phyloP scores from a whole-genome alignment of 768 basidiomycete species.

The Amanita inopinata region DNA sequence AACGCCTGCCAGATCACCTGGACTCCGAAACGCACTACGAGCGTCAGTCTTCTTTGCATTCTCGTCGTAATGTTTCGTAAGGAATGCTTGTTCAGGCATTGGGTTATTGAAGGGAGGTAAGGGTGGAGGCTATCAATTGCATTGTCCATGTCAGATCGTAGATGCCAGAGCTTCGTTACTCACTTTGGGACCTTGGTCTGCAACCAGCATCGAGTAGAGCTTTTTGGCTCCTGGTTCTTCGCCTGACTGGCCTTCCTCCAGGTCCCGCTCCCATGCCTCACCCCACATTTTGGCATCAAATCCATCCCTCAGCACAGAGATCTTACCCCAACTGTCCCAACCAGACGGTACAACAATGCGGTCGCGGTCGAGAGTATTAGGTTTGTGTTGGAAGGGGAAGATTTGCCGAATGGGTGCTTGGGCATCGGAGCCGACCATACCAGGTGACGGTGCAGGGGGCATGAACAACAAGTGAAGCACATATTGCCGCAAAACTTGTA shows the following conservation, averaged over 20 bases:
- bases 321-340: constrained; percentile 99
- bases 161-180: constrained; percentile 14
- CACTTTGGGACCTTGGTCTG: constrained; percentile 68
- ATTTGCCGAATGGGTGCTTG: constrained; percentile 63
- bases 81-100: constrained; percentile 83
- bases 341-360: constrained; percentile 87
- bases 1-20: constrained; percentile 56
- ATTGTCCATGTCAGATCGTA: not conserved
- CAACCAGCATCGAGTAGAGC: constrained; percentile 63
- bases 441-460: constrained; percentile 67
- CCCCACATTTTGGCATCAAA: constrained; percentile 81
- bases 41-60: constrained; percentile 84
- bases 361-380: constrained; percentile 91
- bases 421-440: constrained; percentile 48
- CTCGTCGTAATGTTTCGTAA: constrained; percentile 85
- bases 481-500: constrained; percentile 73
- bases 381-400: constrained; percentile 80
- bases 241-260: constrained; percentile 32
- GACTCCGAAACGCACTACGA: constrained; percentile 71
- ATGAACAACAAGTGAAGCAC: constrained; percentile 74
- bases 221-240: constrained; percentile 55
- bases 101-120: constrained; percentile 74
- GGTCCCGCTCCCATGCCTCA: constrained; percentile 70
- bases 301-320: constrained; percentile 78
- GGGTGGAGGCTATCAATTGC: constrained; percentile 39